Percentiles rank a stretch among this genome's conserved stretches.
Conservation (phyloP, 495 filamentous ascomycete species). For the Sordaria brevicollis region DNA sequence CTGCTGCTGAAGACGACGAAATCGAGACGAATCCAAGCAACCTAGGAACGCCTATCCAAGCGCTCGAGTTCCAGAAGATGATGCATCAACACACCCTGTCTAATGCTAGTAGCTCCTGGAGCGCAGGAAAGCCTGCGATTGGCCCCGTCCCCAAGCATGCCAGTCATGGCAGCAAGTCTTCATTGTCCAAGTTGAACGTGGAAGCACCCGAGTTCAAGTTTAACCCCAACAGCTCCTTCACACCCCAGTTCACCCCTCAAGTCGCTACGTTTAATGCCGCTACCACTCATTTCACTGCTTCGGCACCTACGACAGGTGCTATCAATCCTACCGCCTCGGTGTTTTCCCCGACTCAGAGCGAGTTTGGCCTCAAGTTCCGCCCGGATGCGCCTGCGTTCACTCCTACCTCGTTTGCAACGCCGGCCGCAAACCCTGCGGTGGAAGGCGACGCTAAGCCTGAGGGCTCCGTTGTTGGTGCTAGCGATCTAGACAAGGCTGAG, state of each 20-base stretch:
- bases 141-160: slow-evolving; percentile 4
- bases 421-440: slow-evolving; percentile 23
- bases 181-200: slow-evolving; percentile 72
- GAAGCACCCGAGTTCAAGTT: slow-evolving; percentile 81
- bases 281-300: slow-evolving; percentile 25
- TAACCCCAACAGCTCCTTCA: slow-evolving; percentile 54
- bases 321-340: slow-evolving; percentile 61
- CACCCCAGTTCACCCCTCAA: slow-evolving; percentile 37
- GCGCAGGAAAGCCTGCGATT: slow-evolving; percentile 23
- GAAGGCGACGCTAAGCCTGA: slow-evolving; percentile 27
- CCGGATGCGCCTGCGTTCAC: slow-evolving; percentile 75
- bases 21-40: slow-evolving; percentile 70
- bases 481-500: slow-evolving; percentile 49
- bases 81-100: slow-evolving; percentile 33
- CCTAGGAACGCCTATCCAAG: slow-evolving; percentile 48
- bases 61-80: slow-evolving; percentile 28
- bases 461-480: slow-evolving; percentile 63
- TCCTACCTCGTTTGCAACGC: slow-evolving; percentile 39
- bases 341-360: slow-evolving; percentile 58
- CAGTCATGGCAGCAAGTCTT: slow-evolving; percentile 54
- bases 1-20: slow-evolving; percentile 49
- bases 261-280: slow-evolving; percentile 21
- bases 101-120: slow-evolving; percentile 41
- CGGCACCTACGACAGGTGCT: slow-evolving; percentile 17
- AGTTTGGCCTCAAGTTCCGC: slow-evolving; percentile 68